Base-by-base conservation (phyloP, 305 asterid genomes). In the Solanum chacoense region DNA sequence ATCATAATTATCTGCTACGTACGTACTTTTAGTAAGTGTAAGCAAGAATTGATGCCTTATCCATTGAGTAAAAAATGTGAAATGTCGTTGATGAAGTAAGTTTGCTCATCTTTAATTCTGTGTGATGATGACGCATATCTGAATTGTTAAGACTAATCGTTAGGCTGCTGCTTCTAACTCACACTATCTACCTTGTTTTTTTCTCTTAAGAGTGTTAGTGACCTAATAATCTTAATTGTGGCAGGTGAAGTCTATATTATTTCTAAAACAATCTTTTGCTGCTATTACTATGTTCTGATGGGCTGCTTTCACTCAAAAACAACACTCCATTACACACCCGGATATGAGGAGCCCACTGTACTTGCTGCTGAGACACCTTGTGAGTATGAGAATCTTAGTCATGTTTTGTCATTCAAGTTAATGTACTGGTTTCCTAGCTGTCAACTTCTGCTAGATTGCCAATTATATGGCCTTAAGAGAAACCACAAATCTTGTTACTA, bases 321-420 rank as follows among this genome's bases (percentile, higher is more conserved):
- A 45, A 42, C 77, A 65, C 71, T 84, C 3, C 90, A 84, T 81
- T 90, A 91, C 55, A 72, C 89, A 79, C 98, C 94, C 13, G 98
- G 98, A 76, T 95, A 94, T 13, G 98, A 96, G 93, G 97, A 96
- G 74, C 99, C 98, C 45, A 38, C 91, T 67, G 77, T 95, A 91
- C 96, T 96, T 87, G 98, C 98, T 83, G 93, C 98, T 20, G 98
- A 95, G 92, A 95, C 99, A 38, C 98, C 95, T 73, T 96, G 99
- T 96, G 91, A 95, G 99, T 93, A 88, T 91, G 91, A 34, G 8
- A 36, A 20, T 34, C 29, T 77, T 8, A 1, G 31, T 36, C 84
- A 35, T 76, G 45, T 10, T n/a, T 42, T 76, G 13, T 76, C 50
- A n/a, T 14, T 77, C 55, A 35, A 76, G 31, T 35, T 12, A 36